These are phyloP conservation scores for Phaffomyces opuntiae DNA, from an alignment of 805 yeast genomes.

Conservation along the genomic window DNA sequence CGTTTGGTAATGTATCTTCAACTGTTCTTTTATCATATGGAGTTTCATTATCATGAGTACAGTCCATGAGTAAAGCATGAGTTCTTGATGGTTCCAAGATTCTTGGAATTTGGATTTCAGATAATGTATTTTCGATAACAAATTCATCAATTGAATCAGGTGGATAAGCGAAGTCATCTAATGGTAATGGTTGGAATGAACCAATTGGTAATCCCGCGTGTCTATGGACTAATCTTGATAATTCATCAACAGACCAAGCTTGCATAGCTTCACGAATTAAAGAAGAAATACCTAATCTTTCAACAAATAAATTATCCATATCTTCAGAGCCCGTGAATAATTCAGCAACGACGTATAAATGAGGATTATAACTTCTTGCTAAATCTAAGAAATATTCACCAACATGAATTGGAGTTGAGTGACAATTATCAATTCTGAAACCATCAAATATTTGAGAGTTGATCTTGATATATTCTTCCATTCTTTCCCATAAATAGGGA, in stretches of 20 bases:
- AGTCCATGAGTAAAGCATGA: conserved; percentile 94
- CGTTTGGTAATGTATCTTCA: conserved; percentile 91
- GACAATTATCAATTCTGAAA: conserved; percentile 90
- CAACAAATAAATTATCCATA: conserved; percentile 85
- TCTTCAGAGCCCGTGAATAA: conserved; percentile 88
- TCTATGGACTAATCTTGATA: conserved; percentile 78
- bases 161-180: conserved; percentile 68
- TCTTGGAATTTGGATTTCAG: conserved; percentile 65
- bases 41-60: conserved; percentile 92
- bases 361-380: conserved; percentile 80
- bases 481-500: conserved; percentile 83
- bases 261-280: conserved; percentile 96
- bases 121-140: conserved; percentile 26
- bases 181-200: conserved; percentile 72
- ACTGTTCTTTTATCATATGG: conserved; percentile 86
- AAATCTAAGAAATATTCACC: conserved; percentile 84
- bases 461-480: conserved; percentile 66
- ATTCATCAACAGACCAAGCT: conserved; percentile 82
- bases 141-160: conserved; percentile 28
- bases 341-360: conserved; percentile 90
- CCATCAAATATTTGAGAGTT: conserved; percentile 79
- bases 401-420: conserved; percentile 92
- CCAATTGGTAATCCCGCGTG: conserved; percentile 97
- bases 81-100: conserved; percentile 66
- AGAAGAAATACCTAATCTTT: conserved; percentile 81